Base-by-base conservation (phyloP, 192 early-diverging fungal species). In the Phlyctochytrium planicorne region DNA sequence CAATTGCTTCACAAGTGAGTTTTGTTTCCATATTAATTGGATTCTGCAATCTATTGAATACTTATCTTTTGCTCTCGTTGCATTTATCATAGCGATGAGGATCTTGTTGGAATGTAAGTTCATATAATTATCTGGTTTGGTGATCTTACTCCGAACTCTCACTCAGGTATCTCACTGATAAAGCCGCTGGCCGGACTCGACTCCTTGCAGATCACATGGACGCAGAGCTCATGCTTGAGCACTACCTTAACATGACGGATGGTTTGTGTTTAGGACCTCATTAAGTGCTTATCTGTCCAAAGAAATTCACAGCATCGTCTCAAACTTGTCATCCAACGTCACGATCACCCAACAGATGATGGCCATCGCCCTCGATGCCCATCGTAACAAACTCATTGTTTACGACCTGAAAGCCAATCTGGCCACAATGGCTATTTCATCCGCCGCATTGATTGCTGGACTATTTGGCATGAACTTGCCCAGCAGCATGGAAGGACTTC, bases 381-480 rank as follows among this genome's bases (percentile, higher is more conserved):
- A 89, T 67, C 88, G 94, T 24, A 97, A 97, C 74, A 80, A 86
- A 34, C 84, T 97, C 33, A 76, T 97, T 71, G 79, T 91, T 59
- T 90, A 90, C 70, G 94, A 97, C 73, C 85, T 93, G 61, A 73
- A 85, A 37, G 84, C 94, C 31, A 90, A 91, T 25, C 90, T 96
- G 52, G 82, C 89, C 3, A 94, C 91, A 2, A 78, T 92, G 17
- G 88, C 88, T 1, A 79, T 94, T 31, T 90, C 85, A 16, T 79
- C 84, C 16, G 91, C 92, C 24, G 88, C 90, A 6, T 78, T 94
- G 32, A 68, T 93, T 57, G 88, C 91, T 0, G 80, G 86, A 33
- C 62, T 96, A 6, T 92, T 94, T 66, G 94, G 94, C 29, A 96
- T 96, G 94, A 96, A 96, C 76, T 75, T 96, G 62, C 72, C 84